phyloP scores from a whole-genome alignment of 441 rosid species.

The Oxalis stricta region DNA sequence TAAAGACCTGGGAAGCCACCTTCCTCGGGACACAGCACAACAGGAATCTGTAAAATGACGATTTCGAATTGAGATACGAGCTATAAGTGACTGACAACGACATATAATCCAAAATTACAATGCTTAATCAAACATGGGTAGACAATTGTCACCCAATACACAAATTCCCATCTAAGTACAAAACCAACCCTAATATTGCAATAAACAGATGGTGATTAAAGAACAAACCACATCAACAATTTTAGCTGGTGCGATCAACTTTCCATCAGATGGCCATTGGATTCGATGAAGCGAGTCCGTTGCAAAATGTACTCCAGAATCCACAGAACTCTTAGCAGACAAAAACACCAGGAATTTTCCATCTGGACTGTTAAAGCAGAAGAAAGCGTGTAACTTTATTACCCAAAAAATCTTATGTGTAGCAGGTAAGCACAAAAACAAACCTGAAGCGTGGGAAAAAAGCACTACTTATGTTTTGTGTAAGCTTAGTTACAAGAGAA shows the following conservation, averaged over 20 bases:
- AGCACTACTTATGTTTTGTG: slow-evolving; percentile 63
- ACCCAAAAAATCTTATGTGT: no score
- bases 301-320: slow-evolving; percentile 63
- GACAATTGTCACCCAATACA: neutral
- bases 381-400: no score
- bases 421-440: slow-evolving; percentile 7
- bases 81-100: neutral
- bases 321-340: slow-evolving; percentile 66
- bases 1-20: slow-evolving; percentile 91
- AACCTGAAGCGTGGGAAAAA: slow-evolving; percentile 80
- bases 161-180: neutral
- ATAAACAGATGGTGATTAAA: slow-evolving; percentile 2
- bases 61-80: slow-evolving; percentile 5
- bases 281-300: slow-evolving; percentile 76
- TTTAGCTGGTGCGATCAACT: slow-evolving; percentile 23
- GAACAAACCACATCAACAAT: slow-evolving; percentile 61
- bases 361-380: slow-evolving; percentile 51
- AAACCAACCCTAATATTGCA: neutral
- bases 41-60: slow-evolving; percentile 48
- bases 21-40: slow-evolving; percentile 51
- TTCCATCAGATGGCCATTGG: slow-evolving; percentile 61
- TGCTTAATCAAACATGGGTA: no score
- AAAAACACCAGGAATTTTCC: slow-evolving; percentile 69
- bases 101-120: no score
- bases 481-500: slow-evolving; percentile 26